These are phyloP conservation scores for Crepidotus variabilis DNA, from an alignment of 768 basidiomycete genomes.

Conservation along the genomic window DNA sequence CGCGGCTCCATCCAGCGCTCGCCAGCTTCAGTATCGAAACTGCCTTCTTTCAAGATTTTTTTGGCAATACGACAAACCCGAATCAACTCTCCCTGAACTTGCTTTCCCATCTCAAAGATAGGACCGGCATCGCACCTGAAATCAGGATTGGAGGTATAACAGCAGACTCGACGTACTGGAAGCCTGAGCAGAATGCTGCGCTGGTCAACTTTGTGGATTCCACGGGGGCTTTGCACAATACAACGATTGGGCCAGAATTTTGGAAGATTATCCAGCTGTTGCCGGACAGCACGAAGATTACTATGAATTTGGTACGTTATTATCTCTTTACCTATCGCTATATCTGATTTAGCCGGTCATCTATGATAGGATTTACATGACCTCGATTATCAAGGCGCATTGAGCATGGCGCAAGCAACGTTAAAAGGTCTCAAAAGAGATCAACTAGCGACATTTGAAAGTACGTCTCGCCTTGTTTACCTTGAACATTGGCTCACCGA, in stretches of 20 bases:
- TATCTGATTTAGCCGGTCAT: neutral
- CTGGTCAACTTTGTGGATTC: conserved; percentile 42
- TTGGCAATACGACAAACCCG: conserved; percentile 41
- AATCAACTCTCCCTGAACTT: conserved; percentile 40
- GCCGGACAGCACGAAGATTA: conserved; percentile 43
- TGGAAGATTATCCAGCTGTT: conserved; percentile 44
- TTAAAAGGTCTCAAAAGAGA: conserved; percentile 29
- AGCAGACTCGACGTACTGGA: conserved; percentile 50
- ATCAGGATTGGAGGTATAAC: conserved; percentile 52
- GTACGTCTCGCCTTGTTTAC: conserved; percentile 19
- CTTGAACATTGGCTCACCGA: neutral
- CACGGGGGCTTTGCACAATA: conserved; percentile 42
- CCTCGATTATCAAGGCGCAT: conserved; percentile 37
- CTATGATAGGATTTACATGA: conserved; percentile 39
- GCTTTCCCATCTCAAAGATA: conserved; percentile 40
- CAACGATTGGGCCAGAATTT: conserved; percentile 47
- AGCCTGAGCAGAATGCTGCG: conserved; percentile 33
- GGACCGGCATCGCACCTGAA: conserved; percentile 42
- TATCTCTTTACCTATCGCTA: neutral
- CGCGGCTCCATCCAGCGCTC: conserved; percentile 37
- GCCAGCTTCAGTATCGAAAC: conserved; percentile 56
- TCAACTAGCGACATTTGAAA: conserved; percentile 42
- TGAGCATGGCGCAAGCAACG: conserved; percentile 41
- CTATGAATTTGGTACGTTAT: conserved; percentile 37
- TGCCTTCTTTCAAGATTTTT: conserved; percentile 47